Base-by-base conservation (phyloP, 2,329 filamentous ascomycete species). In the Cercospora sp. region DNA sequence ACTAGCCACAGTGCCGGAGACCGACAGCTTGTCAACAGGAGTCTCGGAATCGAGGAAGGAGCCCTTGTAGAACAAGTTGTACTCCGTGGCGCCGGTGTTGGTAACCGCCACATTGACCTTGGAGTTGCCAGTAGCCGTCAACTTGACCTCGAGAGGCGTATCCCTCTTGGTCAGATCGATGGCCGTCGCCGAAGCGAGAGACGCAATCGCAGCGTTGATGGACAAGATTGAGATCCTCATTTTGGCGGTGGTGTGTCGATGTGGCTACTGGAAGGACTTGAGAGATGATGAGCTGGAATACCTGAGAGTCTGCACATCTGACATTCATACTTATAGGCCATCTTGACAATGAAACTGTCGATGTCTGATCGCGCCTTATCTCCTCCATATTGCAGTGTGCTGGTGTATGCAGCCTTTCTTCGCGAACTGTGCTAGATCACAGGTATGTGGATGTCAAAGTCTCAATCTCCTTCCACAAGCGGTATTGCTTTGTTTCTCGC, bases 1-100 rank as follows among this genome's bases (percentile, higher is more conserved):
- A 73, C 73, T 57, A 13, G 60, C 23, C 13, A 7, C 40, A 12
- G 66, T 66, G 18, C 68, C 64, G 30, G 69, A 65, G 5, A 75
- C 73, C 7, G 63, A 60, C 36, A 75, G 66, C 60, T 74, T 75
- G 67, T 75, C 71, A 45, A 72, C 71, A 8, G 73, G 73, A 10
- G 70, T 68, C 28, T 69, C 68, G 9, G 64, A 61, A 65, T 75
- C 73, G 31, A 75, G 68, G 67, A 75, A 71, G 13, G 73, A 71
- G 23, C 73, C 73, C 63, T 72, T 74, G 67, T 71, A 73, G 69
- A 75, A 73, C 5, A 75, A 60, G 55, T 75, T 75, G 69, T 73
- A 74, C 40, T 65, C 70, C 16, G 59, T 48, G 10, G 71, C 53
- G 16, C 69, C 73, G 3, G 68, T 73, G 67, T 74, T 74, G 68